Conservation (phyloP, 1,139 yeast genomes). For the Nakaseomyces bracarensis region DNA sequence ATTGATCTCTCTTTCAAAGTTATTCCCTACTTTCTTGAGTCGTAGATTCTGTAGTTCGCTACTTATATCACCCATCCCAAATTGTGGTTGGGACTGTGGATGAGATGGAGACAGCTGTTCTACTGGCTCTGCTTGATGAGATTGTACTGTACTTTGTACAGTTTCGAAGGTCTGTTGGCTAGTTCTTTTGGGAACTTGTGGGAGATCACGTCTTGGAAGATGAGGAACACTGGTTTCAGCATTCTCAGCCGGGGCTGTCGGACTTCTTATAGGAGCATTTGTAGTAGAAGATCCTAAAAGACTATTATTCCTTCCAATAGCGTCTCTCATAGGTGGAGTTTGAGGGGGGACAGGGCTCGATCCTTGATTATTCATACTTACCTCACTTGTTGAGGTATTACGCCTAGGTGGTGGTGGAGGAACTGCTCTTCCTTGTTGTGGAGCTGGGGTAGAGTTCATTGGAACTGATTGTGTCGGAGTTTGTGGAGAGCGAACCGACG, state of each 20-base stretch:
- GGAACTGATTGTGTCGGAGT: conserved; percentile 3
- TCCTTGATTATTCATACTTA: background rate
- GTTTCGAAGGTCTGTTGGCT: background rate
- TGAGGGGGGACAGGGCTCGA: background rate
- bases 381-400: background rate
- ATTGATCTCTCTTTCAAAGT: conserved; percentile 8
- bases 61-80: conserved; percentile 1
- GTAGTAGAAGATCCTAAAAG: background rate
- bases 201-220: background rate
- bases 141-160: background rate
- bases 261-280: background rate
- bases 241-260: background rate
- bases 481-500: background rate
- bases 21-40: conserved; percentile 12
- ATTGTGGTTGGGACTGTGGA: conserved; percentile 1
- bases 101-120: background rate
- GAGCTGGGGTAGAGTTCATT: no score
- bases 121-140: background rate
- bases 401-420: background rate
- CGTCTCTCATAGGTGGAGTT: background rate
- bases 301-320: background rate
- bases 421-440: background rate
- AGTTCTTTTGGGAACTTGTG: background rate
- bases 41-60: conserved; percentile 11
- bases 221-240: background rate